Conservation (phyloP, 352 stramenopile species). For the Hyaloperonospora arabidopsidis region DNA sequence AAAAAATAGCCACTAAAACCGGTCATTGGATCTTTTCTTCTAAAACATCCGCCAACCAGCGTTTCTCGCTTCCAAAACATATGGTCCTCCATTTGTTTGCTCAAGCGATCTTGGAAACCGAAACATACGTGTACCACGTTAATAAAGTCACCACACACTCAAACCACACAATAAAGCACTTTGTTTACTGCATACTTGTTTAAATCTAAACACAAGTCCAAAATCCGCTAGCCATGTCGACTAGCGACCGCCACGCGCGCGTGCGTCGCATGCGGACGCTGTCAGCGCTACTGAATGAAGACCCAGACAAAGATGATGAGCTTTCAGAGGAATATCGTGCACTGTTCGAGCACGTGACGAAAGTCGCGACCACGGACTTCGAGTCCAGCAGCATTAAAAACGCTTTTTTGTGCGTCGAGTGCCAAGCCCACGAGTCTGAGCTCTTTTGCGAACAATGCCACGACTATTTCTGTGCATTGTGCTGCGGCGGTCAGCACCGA, state of each 20-base stretch:
- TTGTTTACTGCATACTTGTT: no score
- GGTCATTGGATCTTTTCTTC: no score
- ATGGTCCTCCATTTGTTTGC: no score
- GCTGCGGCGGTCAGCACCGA: slow-evolving; percentile 75
- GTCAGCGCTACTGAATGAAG: slow-evolving; percentile 72
- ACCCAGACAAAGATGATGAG: slow-evolving; percentile 46
- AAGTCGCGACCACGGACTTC: slow-evolving; percentile 15
- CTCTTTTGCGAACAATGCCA: slow-evolving; percentile 85
- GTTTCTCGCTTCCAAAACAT: no score
- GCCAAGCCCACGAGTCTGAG: slow-evolving; percentile 51
- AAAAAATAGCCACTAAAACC: no score
- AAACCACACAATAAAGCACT: no score
- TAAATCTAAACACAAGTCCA: no score
- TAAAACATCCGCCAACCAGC: no score
- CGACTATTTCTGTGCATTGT: slow-evolving; percentile 85
- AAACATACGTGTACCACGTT: no score
- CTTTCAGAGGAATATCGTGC: slow-evolving; percentile 39
- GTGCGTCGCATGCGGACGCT: slow-evolving; percentile 72
- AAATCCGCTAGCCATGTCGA: slow-evolving; percentile 8
- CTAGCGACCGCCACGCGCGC: slow-evolving; percentile 32
- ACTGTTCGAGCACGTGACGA: slow-evolving; percentile 36
- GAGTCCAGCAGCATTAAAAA: slow-evolving; percentile 21
- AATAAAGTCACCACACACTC: no score
- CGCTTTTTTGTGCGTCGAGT: slow-evolving; percentile 64
- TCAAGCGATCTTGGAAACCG: no score